phyloP scores from a whole-genome alignment of 345 rosid species.

The Brassica nigra region DNA sequence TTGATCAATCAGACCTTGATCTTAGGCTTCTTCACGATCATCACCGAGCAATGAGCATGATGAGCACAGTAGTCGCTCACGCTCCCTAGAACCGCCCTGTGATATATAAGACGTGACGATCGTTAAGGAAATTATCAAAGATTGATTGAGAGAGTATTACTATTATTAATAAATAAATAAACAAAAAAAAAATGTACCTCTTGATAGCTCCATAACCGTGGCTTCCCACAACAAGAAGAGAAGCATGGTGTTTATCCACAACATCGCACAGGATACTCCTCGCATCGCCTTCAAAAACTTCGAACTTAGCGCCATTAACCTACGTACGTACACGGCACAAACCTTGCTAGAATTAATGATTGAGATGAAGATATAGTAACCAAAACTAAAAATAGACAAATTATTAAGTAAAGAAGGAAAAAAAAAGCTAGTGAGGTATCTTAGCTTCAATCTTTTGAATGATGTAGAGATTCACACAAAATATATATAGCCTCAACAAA shows the following conservation, averaged over 20 bases:
- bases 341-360: not conserved
- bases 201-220: slow-evolving; percentile 98
- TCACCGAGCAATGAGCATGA: slow-evolving; percentile 95
- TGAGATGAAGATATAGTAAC: not conserved
- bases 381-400: not conserved
- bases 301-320: slow-evolving; percentile 57
- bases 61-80: slow-evolving; percentile 95
- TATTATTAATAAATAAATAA: not conserved
- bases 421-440: not conserved
- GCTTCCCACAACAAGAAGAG: slow-evolving; percentile 87
- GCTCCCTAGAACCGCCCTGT: slow-evolving; percentile 94
- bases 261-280: slow-evolving; percentile 88
- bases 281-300: slow-evolving; percentile 87
- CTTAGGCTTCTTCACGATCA: slow-evolving; percentile 97
- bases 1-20: slow-evolving; percentile 41
- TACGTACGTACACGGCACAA: slow-evolving; percentile 41
- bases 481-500: not conserved
- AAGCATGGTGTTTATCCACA: slow-evolving; percentile 83
- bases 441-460: not conserved
- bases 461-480: not conserved
- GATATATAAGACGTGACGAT: not conserved
- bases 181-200: slow-evolving; percentile 45
- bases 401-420: not conserved
- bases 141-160: not conserved
- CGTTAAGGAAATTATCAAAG: too few species aligned